Evolutionary conservation across 495 filamentous ascomycete species (phyloP), one percentile per base, ranked within the genome.

Genomic region (Entonaema liquescens): DNA sequence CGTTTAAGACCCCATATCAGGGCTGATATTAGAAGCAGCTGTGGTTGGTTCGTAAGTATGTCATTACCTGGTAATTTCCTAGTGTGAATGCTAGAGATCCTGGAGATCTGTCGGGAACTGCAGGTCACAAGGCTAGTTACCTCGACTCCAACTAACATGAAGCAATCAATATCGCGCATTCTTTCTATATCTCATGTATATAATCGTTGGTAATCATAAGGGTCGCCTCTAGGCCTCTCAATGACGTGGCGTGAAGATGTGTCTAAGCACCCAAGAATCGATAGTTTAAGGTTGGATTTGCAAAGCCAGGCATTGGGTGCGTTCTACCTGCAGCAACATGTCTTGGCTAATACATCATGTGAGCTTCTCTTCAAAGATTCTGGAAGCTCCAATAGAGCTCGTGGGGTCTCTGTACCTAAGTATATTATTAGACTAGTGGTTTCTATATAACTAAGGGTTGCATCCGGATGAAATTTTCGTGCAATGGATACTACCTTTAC

Each of bases 381-480:
- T n/a, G 38, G 35, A 23, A 15, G 42, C 35, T 25, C 29, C 19
- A 63, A 28, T 28, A 50, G n/a, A 60, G 40, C 64, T 56, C 44
- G 36, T 64, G 59, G 54, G 29, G 47, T 1, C 3, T 21, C 8
- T 17, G 31, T 57, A 13, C 33, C 49, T 8, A 23, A 19, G 19
- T 25, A 8, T 21, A 33, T 59, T 61, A 28, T 40, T 38, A 36
- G 50, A 31, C 44, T 26, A 47, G 23, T 3, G 7, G 21, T 26
- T 55, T 72, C 53, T 53, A 49, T 63, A 44, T 21, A 36, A 49
- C 54, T 28, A 44, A 68, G 38, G 44, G 65, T 72, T 52, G 56
- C 56, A 72, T 65, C 31, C 60, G 65, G 65, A 36, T 49, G 55
- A 57, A 67, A 47, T 67, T 29, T 7, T 11, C 28, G 25, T 31